phyloP scores from a whole-genome alignment of 768 basidiomycete species.

The Daedalea quercina region DNA sequence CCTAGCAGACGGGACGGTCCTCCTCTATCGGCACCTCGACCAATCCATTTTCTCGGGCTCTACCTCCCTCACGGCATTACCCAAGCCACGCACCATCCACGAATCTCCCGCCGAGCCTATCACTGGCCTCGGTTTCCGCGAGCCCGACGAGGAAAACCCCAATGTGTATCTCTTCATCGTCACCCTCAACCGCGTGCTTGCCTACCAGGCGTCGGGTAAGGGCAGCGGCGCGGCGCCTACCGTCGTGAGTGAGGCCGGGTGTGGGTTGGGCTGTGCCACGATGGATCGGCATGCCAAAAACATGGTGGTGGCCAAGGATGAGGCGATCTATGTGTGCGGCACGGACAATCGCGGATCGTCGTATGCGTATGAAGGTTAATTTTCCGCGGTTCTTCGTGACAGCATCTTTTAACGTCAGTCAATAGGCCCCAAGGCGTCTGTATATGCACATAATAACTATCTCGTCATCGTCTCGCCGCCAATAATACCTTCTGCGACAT shows the following conservation, averaged over 20 bases:
- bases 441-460: slow-evolving; percentile 75
- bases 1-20: slow-evolving; percentile 89
- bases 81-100: slow-evolving; percentile 79
- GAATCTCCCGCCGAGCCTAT: slow-evolving; percentile 85
- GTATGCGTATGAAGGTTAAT: slow-evolving; percentile 85
- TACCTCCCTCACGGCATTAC: slow-evolving; percentile 63
- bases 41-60: slow-evolving; percentile 74
- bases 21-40: slow-evolving; percentile 86
- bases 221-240: slow-evolving; percentile 59
- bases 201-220: slow-evolving; percentile 67
- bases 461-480: slow-evolving; percentile 88
- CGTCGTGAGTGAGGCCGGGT: slow-evolving; percentile 83
- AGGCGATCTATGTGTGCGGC: slow-evolving; percentile 85
- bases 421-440: slow-evolving; percentile 68
- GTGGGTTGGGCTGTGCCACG: slow-evolving; percentile 75
- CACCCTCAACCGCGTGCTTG: slow-evolving; percentile 79
- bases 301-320: slow-evolving; percentile 83
- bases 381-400: background rate
- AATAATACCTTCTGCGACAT: slow-evolving; percentile 56
- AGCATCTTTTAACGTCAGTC: background rate
- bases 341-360: slow-evolving; percentile 78
- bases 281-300: slow-evolving; percentile 70
- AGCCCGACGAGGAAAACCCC: slow-evolving; percentile 35
- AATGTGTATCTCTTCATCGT: slow-evolving; percentile 70
- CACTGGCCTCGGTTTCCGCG: slow-evolving; percentile 86